Percentiles rank a stretch among this genome's conserved stretches.
Conservation (phyloP, 2,329 filamentous ascomycete species). For the Pseudogymnoascus sp. region DNA sequence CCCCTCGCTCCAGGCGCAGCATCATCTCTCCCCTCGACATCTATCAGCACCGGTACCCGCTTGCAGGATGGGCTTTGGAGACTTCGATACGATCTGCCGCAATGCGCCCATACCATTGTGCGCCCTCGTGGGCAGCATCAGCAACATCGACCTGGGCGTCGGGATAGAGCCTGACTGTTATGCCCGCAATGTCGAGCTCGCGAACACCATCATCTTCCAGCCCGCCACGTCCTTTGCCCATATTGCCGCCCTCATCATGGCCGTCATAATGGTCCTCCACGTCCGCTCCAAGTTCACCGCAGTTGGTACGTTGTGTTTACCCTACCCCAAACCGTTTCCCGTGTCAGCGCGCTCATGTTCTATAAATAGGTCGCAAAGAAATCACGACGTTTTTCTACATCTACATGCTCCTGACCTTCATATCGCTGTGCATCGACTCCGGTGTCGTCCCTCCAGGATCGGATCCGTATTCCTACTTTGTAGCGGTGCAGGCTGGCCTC, state of each 20-base stretch:
- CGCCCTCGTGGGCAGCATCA: constrained; percentile 70
- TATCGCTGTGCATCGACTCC: constrained; percentile 84
- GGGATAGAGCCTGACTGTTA: constrained; percentile 89
- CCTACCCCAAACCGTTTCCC: background rate
- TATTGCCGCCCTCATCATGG: constrained; percentile 85
- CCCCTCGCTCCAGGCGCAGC: constrained; percentile 9
- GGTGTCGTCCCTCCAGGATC: constrained; percentile 84
- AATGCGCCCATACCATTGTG: constrained; percentile 83
- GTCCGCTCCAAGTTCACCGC: constrained; percentile 97
- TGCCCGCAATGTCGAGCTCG: constrained; percentile 87
- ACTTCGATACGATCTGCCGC: constrained; percentile 80
- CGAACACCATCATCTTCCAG: constrained; percentile 98
- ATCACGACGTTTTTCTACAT: constrained; percentile 93
- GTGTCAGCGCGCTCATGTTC: constrained; percentile 4
- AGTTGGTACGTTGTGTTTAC: constrained; percentile 60
- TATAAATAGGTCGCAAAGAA: constrained; percentile 50
- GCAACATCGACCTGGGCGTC: constrained; percentile 56
- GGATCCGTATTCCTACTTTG: constrained; percentile 80
- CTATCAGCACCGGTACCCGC: background rate
- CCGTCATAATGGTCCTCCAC: constrained; percentile 93
- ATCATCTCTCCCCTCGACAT: background rate
- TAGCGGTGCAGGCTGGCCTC: constrained; percentile 77
- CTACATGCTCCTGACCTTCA: constrained; percentile 83
- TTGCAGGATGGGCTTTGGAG: constrained; percentile 74
- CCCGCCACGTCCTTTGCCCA: constrained; percentile 86